Percentiles rank a stretch among this genome's conserved stretches.
phyloP scores from a whole-genome alignment of 2,329 filamentous ascomycete genomes.

The Penicillium sp. region DNA sequence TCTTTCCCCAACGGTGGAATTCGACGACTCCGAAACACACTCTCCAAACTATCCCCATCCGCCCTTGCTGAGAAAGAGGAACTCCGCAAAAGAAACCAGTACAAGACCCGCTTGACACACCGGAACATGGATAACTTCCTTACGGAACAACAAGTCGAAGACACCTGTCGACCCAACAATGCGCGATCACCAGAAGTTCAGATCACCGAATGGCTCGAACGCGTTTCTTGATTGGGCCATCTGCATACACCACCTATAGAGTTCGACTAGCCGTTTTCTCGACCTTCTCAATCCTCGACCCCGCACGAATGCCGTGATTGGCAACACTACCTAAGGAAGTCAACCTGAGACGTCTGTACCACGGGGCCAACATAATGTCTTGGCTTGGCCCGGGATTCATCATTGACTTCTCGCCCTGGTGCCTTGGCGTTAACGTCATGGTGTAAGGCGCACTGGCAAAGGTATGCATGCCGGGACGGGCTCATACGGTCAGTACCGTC shows the following conservation, averaged over 20 bases:
- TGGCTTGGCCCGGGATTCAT: not conserved
- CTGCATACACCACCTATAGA: conserved; percentile 3
- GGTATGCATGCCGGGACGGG: conserved; percentile 9
- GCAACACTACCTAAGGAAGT: conserved; percentile 2
- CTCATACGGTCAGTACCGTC: not conserved
- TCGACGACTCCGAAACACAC: conserved; percentile 33
- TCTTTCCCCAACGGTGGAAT: conserved; percentile 31
- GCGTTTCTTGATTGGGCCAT: conserved; percentile 60
- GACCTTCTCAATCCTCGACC: conserved; percentile 20
- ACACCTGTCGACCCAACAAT: conserved; percentile 58
- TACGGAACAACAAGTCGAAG: conserved; percentile 31
- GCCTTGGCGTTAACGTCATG: conserved; percentile 26
- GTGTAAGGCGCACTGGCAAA: conserved; percentile 5
- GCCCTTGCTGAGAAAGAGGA: conserved; percentile 34
- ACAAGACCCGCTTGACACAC: conserved; percentile 34
- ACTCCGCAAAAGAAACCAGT: conserved; percentile 34
- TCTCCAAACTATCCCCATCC: conserved; percentile 33
- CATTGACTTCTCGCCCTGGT: not conserved
- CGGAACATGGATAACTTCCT: conserved; percentile 37
- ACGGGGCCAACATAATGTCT: not conserved
- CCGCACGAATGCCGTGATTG: conserved; percentile 9
- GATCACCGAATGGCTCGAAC: conserved; percentile 70
- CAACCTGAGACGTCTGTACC: conserved; percentile 5
- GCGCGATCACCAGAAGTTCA: conserved; percentile 56
- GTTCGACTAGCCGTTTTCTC: conserved; percentile 17